These are phyloP conservation scores for Pleurotus eryngii DNA, from an alignment of 768 basidiomycete species.

Conservation along the genomic window DNA sequence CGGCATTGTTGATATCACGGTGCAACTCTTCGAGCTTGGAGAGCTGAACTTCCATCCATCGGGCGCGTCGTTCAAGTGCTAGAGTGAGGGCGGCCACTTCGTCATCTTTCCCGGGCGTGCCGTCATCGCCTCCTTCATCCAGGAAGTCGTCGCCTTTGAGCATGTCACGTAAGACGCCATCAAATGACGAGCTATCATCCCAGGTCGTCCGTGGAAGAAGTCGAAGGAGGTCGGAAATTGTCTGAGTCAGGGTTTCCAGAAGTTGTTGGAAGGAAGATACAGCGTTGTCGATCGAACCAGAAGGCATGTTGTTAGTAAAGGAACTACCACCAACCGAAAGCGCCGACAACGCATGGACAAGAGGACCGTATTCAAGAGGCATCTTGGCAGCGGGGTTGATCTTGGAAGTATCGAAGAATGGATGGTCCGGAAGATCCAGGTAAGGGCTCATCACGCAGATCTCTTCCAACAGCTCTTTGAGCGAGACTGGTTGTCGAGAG, in stretches of 20 bases:
- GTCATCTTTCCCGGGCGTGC: constrained; percentile 60
- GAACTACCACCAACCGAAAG: constrained; percentile 83
- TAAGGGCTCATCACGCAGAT: constrained; percentile 57
- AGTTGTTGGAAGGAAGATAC: constrained; percentile 89
- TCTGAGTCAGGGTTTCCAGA: constrained; percentile 84
- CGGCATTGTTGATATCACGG: constrained; percentile 86
- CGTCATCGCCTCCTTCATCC: constrained; percentile 68
- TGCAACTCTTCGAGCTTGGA: constrained; percentile 88
- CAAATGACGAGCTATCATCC: constrained; percentile 89
- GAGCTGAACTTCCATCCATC: constrained; percentile 91
- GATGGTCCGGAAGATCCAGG: constrained; percentile 65
- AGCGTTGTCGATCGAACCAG: constrained; percentile 87
- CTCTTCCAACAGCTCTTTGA: constrained; percentile 67
- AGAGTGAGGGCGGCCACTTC: constrained; percentile 82
- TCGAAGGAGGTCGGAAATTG: constrained; percentile 81
- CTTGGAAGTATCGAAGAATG: constrained; percentile 72
- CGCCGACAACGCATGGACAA: constrained; percentile 84
- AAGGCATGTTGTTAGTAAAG: constrained; percentile 79
- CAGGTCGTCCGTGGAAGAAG: constrained; percentile 85
- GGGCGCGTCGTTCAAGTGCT: constrained; percentile 83
- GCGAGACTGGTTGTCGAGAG: constrained; percentile 37
- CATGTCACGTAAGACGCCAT: constrained; percentile 84
- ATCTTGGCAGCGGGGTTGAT: constrained; percentile 75
- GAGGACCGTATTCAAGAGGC: constrained; percentile 80
- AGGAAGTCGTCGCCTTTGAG: constrained; percentile 85